These are phyloP conservation scores for Xerocomellus chrysenteron DNA, from an alignment of 768 basidiomycete species.

Conservation along the genomic window DNA sequence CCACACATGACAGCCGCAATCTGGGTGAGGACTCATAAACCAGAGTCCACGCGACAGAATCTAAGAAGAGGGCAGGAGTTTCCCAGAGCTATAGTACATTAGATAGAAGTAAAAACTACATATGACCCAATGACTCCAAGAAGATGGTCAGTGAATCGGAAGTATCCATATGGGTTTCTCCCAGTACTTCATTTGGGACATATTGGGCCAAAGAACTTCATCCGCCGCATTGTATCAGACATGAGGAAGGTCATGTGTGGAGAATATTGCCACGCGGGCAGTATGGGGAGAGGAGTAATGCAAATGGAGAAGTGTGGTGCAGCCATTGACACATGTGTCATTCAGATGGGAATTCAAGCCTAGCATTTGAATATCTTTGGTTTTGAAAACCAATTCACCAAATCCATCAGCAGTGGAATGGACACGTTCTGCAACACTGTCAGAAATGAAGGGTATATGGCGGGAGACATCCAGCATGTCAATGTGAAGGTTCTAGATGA, in stretches of 20 bases:
- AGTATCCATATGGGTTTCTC: not conserved
- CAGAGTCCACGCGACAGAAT: no score
- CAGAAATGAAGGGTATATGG: no score
- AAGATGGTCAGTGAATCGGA: not conserved
- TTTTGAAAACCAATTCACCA: not conserved
- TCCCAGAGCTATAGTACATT: no score
- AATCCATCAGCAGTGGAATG: not conserved
- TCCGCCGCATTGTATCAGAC: not conserved
- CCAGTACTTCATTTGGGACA: not conserved
- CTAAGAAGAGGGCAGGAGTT: no score
- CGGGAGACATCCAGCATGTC: no score
- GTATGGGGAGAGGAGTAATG: not conserved
- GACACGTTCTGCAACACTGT: not conserved
- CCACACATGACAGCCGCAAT: no score
- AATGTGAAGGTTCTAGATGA: no score
- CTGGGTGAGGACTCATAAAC: no score
- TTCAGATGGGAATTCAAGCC: not conserved
- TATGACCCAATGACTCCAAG: slow-evolving; percentile 1
- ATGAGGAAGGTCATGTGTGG: not conserved
- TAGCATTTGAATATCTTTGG: not conserved
- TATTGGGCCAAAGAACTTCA: slow-evolving; percentile 24
- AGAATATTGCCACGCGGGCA: not conserved
- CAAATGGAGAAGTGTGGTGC: not conserved
- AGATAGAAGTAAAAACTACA: no score
- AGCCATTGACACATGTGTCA: not conserved